Conservation (phyloP, 257 asterid species). For the Penstemon davidsonii region DNA sequence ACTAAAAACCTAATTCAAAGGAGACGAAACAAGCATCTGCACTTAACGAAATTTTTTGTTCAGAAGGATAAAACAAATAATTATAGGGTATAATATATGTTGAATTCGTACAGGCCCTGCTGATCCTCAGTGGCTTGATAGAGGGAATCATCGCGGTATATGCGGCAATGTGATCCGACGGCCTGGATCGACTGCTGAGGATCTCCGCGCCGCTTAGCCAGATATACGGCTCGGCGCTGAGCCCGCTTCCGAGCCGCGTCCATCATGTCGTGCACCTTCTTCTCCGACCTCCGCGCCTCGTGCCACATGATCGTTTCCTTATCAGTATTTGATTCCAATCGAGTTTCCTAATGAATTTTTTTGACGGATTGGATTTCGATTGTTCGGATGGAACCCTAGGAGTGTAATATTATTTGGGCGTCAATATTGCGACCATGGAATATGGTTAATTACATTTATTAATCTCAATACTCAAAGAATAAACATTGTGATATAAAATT, state of each 20-base stretch:
- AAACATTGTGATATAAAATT: too few species aligned
- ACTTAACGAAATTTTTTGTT: too few species aligned
- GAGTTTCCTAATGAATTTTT: too few species aligned
- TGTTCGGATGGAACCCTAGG: too few species aligned
- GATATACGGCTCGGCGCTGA: conserved; percentile 86
- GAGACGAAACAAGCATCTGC: too few species aligned
- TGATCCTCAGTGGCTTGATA: conserved; percentile 90
- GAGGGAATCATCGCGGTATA: conserved; percentile 81
- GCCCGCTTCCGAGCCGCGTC: conserved; percentile 99
- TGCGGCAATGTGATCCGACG: conserved; percentile 77
- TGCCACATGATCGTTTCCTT: conserved; percentile 66
- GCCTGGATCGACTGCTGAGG: conserved; percentile 95
- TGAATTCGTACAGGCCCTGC: conserved; percentile 74
- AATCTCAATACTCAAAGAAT: too few species aligned
- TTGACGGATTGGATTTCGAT: too few species aligned
- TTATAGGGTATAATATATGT: not conserved
- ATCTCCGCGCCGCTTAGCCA: conserved; percentile 97
- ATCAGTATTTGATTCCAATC: too few species aligned
- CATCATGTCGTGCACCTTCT: conserved; percentile 98
- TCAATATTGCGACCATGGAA: too few species aligned
- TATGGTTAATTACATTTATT: too few species aligned
- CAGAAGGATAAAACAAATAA: not conserved
- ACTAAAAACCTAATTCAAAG: not conserved
- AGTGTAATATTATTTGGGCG: too few species aligned
- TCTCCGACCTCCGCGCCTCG: conserved; percentile 96